These are phyloP conservation scores for Trametes villosa DNA, from an alignment of 768 basidiomycete species.

Conservation along the genomic window DNA sequence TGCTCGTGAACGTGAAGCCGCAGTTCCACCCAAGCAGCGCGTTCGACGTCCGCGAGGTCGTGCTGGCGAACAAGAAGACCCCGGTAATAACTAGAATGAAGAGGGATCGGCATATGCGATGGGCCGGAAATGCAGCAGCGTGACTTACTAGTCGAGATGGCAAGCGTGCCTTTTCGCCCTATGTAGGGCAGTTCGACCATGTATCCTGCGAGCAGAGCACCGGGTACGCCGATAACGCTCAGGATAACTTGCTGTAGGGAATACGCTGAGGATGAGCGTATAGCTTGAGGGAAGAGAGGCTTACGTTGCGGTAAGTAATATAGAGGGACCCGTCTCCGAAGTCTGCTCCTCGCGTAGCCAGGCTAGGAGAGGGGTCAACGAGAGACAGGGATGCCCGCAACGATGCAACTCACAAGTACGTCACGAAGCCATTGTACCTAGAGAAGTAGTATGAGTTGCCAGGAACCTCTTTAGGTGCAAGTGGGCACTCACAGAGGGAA, in stretches of 20 bases:
- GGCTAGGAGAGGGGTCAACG: conserved; percentile 47
- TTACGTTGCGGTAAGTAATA: conserved; percentile 72
- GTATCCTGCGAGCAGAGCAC: conserved; percentile 56
- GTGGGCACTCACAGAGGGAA: conserved; percentile 60
- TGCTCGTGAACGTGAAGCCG: conserved; percentile 56
- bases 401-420: conserved; percentile 48
- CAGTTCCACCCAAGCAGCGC: conserved; percentile 61
- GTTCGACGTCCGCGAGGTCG: conserved; percentile 54
- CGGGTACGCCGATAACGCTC: conserved; percentile 58
- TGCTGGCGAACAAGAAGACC: conserved; percentile 56
- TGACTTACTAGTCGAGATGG: conserved; percentile 49
- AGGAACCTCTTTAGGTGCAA: background rate
- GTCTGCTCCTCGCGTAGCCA: conserved; percentile 61
- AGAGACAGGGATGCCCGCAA: background rate
- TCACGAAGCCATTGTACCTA: conserved; percentile 55
- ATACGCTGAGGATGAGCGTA: too few relatives aligned
- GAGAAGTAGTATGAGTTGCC: background rate
- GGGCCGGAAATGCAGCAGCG: background rate
- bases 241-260: conserved; percentile 51
- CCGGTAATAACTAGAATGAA: conserved; percentile 51
- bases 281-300: too few relatives aligned
- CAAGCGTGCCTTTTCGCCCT: conserved; percentile 56
- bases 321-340: conserved; percentile 72
- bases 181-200: conserved; percentile 52
- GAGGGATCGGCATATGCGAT: background rate